Evolutionary conservation across 192 early-diverging fungal genomes (phyloP).

Genomic region (Spizellomyces punctatus): DNA sequence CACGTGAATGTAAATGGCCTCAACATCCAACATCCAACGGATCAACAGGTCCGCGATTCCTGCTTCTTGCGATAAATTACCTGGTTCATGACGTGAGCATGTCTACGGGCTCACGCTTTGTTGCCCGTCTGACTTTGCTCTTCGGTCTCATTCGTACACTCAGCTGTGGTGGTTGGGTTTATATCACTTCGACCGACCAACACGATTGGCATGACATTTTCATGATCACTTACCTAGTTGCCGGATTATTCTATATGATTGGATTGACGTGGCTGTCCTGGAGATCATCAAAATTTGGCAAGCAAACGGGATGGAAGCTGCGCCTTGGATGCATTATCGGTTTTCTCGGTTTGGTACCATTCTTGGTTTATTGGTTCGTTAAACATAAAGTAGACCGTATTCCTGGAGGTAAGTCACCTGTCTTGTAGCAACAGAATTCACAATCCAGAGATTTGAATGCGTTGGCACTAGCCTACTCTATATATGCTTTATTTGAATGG

Average conservation of each 20-base stretch:
- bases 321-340: conserved; percentile 9
- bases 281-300: background rate
- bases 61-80: conserved; percentile 12
- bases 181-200: conserved; percentile 22
- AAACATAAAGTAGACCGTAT: conserved; percentile 16
- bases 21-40: background rate
- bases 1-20: background rate
- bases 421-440: background rate
- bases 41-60: conserved; percentile 19
- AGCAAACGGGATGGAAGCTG: conserved; percentile 18
- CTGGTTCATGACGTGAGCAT: background rate
- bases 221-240: conserved; percentile 28
- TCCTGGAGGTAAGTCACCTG: conserved; percentile 15
- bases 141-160: conserved; percentile 17
- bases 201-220: conserved; percentile 15
- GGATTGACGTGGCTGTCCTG: conserved; percentile 10
- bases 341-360: conserved; percentile 8
- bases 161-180: conserved; percentile 24
- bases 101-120: background rate
- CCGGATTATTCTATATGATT: conserved; percentile 21
- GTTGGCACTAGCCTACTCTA: conserved; percentile 13
- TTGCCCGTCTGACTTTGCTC: background rate
- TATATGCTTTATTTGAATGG: conserved; percentile 26
- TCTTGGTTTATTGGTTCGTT: conserved; percentile 20
- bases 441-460: background rate